These are phyloP conservation scores for Leccinum subgranulosum DNA, from an alignment of 768 basidiomycete species.

Conservation along the genomic window DNA sequence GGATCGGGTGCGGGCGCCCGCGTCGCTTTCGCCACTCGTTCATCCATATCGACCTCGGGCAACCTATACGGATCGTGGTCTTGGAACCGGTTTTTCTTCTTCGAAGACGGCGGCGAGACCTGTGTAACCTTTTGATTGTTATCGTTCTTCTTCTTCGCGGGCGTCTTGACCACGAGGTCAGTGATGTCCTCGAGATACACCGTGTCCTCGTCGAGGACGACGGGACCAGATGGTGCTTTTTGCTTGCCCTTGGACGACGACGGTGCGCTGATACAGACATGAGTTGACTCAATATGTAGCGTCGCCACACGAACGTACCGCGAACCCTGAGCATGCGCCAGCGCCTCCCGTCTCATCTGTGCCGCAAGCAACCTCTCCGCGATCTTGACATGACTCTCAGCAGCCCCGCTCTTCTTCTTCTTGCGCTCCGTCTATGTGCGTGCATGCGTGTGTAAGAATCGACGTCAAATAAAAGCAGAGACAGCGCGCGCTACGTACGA, in stretches of 20 bases:
- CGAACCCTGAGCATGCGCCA: conserved; percentile 54
- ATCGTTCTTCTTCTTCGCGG: conserved; percentile 30
- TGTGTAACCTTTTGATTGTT: neutral
- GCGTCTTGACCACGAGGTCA: conserved; percentile 50
- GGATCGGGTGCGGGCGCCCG: conserved; percentile 72
- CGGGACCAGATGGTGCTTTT: conserved; percentile 43
- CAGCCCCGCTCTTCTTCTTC: conserved; percentile 89
- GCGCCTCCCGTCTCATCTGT: conserved; percentile 85
- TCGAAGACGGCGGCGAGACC: conserved; percentile 46
- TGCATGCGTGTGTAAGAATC: neutral
- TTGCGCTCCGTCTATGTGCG: conserved; percentile 71
- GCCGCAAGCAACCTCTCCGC: conserved; percentile 93
- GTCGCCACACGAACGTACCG: conserved; percentile 18
- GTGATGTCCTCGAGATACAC: conserved; percentile 90
- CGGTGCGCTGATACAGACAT: neutral
- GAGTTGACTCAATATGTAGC: neutral
- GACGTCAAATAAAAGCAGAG: conserved; percentile 1
- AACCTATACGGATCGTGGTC: conserved; percentile 93
- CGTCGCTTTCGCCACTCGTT: conserved; percentile 59
- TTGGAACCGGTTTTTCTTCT: conserved; percentile 60
- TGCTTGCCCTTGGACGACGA: conserved; percentile 41
- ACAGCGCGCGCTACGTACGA: conserved; percentile 49
- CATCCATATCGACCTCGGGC: conserved; percentile 75
- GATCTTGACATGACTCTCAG: conserved; percentile 76
- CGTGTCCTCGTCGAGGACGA: conserved; percentile 63